phyloP scores from a whole-genome alignment of 192 early-diverging fungal genomes.

The Gryganskiella cystojenkinii region DNA sequence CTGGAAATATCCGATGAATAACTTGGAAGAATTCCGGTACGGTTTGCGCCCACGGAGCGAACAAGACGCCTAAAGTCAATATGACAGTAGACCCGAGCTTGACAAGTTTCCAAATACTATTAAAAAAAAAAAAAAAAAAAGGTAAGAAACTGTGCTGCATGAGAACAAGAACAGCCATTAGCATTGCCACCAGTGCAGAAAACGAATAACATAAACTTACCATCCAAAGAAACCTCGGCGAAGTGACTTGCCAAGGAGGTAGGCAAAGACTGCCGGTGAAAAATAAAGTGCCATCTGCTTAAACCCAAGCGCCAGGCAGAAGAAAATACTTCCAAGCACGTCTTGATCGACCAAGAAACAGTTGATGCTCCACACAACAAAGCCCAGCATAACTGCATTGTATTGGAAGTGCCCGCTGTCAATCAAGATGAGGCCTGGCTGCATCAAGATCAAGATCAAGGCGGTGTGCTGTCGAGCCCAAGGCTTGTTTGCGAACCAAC shows the following conservation, averaged over 20 bases:
- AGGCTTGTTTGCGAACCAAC: slow-evolving; percentile 52
- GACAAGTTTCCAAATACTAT: slow-evolving; percentile 54
- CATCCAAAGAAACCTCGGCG: slow-evolving; percentile 46
- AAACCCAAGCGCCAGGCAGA: slow-evolving; percentile 87
- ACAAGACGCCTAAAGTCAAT: slow-evolving; percentile 70
- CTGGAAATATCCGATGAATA: slow-evolving; percentile 87
- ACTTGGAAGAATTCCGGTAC: slow-evolving; percentile 78
- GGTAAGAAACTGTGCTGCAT: background rate
- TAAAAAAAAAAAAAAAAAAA: background rate
- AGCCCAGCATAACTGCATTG: slow-evolving; percentile 97
- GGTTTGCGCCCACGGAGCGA: slow-evolving; percentile 77
- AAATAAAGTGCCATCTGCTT: slow-evolving; percentile 99
- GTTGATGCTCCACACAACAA: slow-evolving; percentile 80
- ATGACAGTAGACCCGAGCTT: slow-evolving; percentile 82
- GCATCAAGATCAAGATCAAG: slow-evolving; percentile 75
- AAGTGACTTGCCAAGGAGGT: slow-evolving; percentile 83
- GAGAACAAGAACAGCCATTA: background rate
- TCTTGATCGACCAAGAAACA: slow-evolving; percentile 71
- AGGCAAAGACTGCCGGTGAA: slow-evolving; percentile 91
- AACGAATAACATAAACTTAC: slow-evolving; percentile 38
- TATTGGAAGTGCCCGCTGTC: slow-evolving; percentile 99
- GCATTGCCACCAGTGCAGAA: background rate
- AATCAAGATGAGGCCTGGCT: slow-evolving; percentile 91
- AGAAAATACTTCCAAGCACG: slow-evolving; percentile 79
- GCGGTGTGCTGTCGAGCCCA: slow-evolving; percentile 52